Evolutionary conservation across 148 eudicot genomes (phyloP), one percentile per base, ranked within the genome.

Genomic region (Dysphania ambrosioides): DNA sequence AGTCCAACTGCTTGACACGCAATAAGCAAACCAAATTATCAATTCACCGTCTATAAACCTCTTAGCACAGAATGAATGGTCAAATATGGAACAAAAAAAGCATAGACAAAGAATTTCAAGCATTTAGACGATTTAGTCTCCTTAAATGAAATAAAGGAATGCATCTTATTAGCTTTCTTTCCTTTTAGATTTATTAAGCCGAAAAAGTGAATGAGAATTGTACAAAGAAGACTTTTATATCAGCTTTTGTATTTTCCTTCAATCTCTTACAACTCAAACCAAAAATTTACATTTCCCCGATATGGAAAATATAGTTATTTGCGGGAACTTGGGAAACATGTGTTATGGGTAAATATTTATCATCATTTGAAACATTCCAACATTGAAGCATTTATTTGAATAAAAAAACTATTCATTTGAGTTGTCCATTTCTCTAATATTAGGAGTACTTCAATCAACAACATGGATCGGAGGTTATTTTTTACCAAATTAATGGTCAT

Each of bases 1-100:
- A 79, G 57, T 88, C 93, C 78, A 86, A 80, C 98, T 91, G 92
- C 72, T 79, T 41, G 61, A 80, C 34, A 77, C 66, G 56, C 70
- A 80, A 49, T 42, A 58, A 15, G 58, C 51, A 68, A 78, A 73
- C n/a, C n/a, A 36, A 21, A 11, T 5, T 29, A 63, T 66, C 79
- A 71, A 29, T 42, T 49, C 68, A 41, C 55, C 7, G 70, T 36
- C 44, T 15, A 77, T 26, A 59, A 60, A 73, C 42, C 59, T 26
- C 56, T 19, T 35, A 58, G 13, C 23, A 47, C 44, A 68, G 21
- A 34, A 79, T 67, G 55, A 53, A 74, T 66, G 2, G 32, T 38
- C 68, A 32, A 41, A 72, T 27, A 41, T 10, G 56, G 71, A 63
- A 51, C 55, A 8, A 24, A n/a, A n/a, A 41, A 41, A 27, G 21